phyloP scores from a whole-genome alignment of 1,139 yeast species.

The Chernovozyma sophiae-reginae region DNA sequence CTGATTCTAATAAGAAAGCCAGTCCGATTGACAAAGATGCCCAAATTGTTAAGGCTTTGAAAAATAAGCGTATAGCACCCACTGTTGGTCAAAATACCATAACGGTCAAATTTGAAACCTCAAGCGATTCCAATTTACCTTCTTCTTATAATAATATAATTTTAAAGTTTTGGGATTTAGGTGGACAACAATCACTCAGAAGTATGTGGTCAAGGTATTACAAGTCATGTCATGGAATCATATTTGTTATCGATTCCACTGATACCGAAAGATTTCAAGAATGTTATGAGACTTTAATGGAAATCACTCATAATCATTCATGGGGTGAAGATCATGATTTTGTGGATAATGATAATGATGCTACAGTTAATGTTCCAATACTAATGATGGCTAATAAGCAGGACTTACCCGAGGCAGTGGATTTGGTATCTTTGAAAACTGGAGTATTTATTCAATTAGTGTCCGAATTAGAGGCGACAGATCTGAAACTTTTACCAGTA shows the following conservation, averaged over 20 bases:
- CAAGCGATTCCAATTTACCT: constrained; percentile 20
- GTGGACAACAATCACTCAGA: constrained; percentile 84
- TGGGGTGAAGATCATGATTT: constrained; percentile 36
- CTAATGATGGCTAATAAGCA: constrained; percentile 95
- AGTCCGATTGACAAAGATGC: constrained; percentile 6
- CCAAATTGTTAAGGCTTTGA: constrained; percentile 24
- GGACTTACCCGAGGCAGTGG: constrained; percentile 71
- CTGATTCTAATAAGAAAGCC: constrained; percentile 18
- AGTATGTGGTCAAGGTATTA: constrained; percentile 87
- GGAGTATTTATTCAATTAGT: constrained; percentile 76
- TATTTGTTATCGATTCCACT: constrained; percentile 88
- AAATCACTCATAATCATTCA: constrained; percentile 38
- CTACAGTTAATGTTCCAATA: constrained; percentile 67
- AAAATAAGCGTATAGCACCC: constrained; percentile 41
- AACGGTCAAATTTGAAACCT: constrained; percentile 36
- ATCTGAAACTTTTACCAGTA: constrained; percentile 83
- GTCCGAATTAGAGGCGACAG: constrained; percentile 83
- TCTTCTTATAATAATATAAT: constrained; percentile 46
- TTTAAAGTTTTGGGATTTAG: constrained; percentile 91
- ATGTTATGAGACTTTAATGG: constrained; percentile 60
- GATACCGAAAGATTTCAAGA: constrained; percentile 81
- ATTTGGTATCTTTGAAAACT: constrained; percentile 74
- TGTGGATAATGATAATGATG: constrained; percentile 39
- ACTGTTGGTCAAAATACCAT: constrained; percentile 63
- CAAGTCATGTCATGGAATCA: constrained; percentile 82